These are phyloP conservation scores for Neltuma alba DNA, from an alignment of 306 rosid genomes.

Conservation along the genomic window DNA sequence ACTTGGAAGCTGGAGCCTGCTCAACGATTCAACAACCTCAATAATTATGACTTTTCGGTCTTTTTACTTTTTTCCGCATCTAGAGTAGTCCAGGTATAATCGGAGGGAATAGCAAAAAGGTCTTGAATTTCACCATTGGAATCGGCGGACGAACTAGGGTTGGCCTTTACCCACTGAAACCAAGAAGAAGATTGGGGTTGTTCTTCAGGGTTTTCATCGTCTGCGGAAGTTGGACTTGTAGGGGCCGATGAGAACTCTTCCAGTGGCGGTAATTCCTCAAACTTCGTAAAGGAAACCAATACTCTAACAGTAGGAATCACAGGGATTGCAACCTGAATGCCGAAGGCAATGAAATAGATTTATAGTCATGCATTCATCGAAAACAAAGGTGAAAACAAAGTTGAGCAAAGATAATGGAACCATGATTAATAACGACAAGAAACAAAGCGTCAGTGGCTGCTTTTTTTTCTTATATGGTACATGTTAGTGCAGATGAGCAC, in stretches of 20 bases:
- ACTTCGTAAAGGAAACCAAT: constrained; percentile 82
- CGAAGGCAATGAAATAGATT: constrained; percentile 13
- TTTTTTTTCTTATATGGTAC: background rate
- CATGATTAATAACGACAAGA: background rate
- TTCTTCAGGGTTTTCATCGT: constrained; percentile 62
- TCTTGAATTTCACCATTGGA: constrained; percentile 65
- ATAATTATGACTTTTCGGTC: constrained; percentile 61
- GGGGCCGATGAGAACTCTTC: constrained; percentile 88
- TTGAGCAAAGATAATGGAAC: background rate
- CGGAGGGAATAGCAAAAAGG: constrained; percentile 76
- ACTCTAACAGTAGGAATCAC: constrained; percentile 91
- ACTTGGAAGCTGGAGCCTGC: constrained; percentile 22
- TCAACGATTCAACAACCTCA: constrained; percentile 29
- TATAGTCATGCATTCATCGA: background rate
- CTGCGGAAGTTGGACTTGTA: constrained; percentile 65
- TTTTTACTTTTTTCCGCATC: constrained; percentile 87
- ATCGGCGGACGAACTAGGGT: constrained; percentile 51
- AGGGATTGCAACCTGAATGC: constrained; percentile 85
- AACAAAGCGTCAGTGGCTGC: no score
- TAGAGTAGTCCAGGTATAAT: constrained; percentile 76
- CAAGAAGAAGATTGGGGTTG: constrained; percentile 58
- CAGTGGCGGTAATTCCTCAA: constrained; percentile 75
- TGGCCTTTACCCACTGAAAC: constrained; percentile 95
- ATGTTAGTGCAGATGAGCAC: background rate
- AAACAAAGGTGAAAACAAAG: background rate